phyloP scores from a whole-genome alignment of 257 asterid genomes.

The Euphrasia confusa region DNA sequence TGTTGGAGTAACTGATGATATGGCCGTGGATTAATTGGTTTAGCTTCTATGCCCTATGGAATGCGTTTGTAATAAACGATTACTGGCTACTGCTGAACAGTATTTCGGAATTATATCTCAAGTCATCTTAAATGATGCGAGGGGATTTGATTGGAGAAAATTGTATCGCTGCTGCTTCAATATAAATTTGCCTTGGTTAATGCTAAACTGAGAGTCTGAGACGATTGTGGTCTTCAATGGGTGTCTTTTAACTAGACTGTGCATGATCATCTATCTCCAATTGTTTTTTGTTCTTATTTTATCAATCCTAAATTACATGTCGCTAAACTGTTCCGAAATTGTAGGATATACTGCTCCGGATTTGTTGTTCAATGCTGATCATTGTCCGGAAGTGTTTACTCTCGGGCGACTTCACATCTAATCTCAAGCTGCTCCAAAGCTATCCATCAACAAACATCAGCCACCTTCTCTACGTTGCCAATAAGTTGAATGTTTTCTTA shows the following conservation, averaged over 20 bases:
- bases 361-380: constrained; percentile 91
- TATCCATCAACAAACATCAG: constrained; percentile 84
- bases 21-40: background rate
- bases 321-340: constrained; percentile 19
- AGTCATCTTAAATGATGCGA: background rate
- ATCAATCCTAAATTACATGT: background rate
- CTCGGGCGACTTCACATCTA: constrained; percentile 90
- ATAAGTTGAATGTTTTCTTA: constrained; percentile 47
- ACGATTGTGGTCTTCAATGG: background rate
- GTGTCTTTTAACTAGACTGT: too few species aligned
- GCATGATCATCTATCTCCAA: too few species aligned
- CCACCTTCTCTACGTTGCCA: constrained; percentile 88
- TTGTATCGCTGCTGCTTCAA: too few species aligned
- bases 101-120: background rate
- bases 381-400: constrained; percentile 84
- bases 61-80: background rate
- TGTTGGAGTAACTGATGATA: background rate
- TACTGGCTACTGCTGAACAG: background rate
- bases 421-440: constrained; percentile 77
- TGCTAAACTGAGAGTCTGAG: background rate
- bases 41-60: background rate
- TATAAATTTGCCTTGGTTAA: too few species aligned
- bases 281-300: too few species aligned
- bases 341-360: constrained; percentile 83
- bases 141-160: background rate